Base-by-base conservation (phyloP, 495 filamentous ascomycete genomes). In the Penicillium paradoxum region DNA sequence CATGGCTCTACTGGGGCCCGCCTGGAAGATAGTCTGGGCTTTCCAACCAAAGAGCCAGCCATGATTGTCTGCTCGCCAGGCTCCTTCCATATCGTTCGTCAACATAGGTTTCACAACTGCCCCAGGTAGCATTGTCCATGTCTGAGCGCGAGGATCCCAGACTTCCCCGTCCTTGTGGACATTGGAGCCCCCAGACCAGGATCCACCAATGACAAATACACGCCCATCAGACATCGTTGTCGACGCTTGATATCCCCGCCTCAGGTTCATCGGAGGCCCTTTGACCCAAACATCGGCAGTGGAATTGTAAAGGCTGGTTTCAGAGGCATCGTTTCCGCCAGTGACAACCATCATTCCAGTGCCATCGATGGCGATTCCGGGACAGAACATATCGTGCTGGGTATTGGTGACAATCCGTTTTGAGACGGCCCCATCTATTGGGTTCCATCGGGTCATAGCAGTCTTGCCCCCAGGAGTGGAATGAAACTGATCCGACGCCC, bases 1-100 rank as follows among this genome's bases (percentile, higher is more conserved):
- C 59, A 55, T 63, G 17, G 24, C 48, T 13, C 44, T 52, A 50
- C 69, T 75, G 3, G 80, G 81, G 6, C 81, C 79, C 17, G 79
- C 80, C 59, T 83, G 79, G 68, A 84, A 80, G 18, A 80, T 70
- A 22, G 54, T 74, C 6, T 62, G 66, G 34, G 70, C 58, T 58
- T 79, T 83, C 76, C 80, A 84, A 1, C 65, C 79, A 49, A 82
- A 84, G 6, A 83, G 70, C 81, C 80, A 83, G n/a, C 55, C 77
- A 55, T 67, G 64, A 51, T 66, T 65, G 24, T 67, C 61, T 21
- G 46, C 49, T 21, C 60, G 52, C 54, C 63, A 65, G 9, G 70
- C 57, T 57, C 58, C 36, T 18, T 54, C 45, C 32, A 39, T 53
- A 59, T 85, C 82, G 7, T 60, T 55, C 1, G 81, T 85, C 22